Evolutionary conservation across 1,139 yeast species (phyloP).

Genomic region (Nakaseomyces uthaithaninus): DNA sequence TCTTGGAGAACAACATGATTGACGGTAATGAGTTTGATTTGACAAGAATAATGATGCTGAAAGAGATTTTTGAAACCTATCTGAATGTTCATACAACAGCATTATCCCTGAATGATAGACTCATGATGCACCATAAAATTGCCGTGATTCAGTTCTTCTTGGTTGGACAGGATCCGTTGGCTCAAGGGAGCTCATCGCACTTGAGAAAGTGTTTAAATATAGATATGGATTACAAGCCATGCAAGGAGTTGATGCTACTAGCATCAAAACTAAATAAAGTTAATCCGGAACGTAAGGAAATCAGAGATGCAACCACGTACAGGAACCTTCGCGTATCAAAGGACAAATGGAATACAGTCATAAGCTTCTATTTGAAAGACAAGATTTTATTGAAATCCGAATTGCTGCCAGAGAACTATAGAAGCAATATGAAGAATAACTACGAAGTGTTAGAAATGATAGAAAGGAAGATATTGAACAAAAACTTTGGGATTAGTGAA

Average conservation of each 20-base stretch:
- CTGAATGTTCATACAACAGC: constrained; percentile 21
- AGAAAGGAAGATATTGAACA: not conserved
- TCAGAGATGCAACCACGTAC: constrained; percentile 24
- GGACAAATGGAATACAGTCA: constrained; percentile 18
- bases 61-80: constrained; percentile 18
- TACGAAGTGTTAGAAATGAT: constrained; percentile 14
- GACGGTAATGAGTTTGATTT: constrained; percentile 12
- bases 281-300: constrained; percentile 20
- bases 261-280: constrained; percentile 22
- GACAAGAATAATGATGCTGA: constrained; percentile 13
- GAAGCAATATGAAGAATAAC: constrained; percentile 14
- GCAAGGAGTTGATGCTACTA: constrained; percentile 23
- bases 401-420: constrained; percentile 6
- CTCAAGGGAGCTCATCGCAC: constrained; percentile 11
- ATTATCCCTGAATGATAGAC: constrained; percentile 19
- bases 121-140: constrained; percentile 18
- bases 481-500: not conserved
- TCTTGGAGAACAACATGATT: constrained; percentile 11
- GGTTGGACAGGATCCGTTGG: constrained; percentile 21
- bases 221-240: constrained; percentile 29
- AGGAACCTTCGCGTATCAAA: constrained; percentile 8
- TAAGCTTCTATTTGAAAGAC: constrained; percentile 19
- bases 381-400: constrained; percentile 9
- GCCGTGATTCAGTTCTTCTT: constrained; percentile 25
- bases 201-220: constrained; percentile 27